A percentile compares a stretch with the other conserved stretches of the same genome.
These are phyloP conservation scores for Dendrostoma leiphaemia DNA, from an alignment of 2,329 filamentous ascomycete genomes.

Conservation along the genomic window DNA sequence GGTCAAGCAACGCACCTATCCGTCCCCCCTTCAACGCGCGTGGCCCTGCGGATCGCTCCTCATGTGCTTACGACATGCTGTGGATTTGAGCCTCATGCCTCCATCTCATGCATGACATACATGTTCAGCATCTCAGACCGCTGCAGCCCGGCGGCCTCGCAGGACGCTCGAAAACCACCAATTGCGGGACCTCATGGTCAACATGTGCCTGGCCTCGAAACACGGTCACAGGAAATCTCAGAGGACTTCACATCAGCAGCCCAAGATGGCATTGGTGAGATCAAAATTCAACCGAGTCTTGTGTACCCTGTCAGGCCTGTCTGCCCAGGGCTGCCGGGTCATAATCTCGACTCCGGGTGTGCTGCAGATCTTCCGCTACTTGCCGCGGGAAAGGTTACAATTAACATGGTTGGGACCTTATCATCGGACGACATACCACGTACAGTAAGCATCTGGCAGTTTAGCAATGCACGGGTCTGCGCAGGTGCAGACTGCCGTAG, in stretches of 20 bases:
- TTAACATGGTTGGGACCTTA: neutral
- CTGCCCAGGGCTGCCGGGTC: too few relatives aligned
- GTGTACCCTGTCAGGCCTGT: neutral
- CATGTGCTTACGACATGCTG: conserved; percentile 25
- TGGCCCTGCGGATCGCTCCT: conserved; percentile 8
- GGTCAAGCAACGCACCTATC: conserved; percentile 3
- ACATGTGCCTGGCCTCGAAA: too few relatives aligned
- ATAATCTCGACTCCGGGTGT: neutral
- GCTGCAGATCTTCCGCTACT: conserved; percentile 12
- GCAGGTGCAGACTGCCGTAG: neutral
- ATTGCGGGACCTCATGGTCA: too few relatives aligned
- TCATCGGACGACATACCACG: conserved; percentile 1
- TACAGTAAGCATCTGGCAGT: neutral
- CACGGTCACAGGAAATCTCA: too few relatives aligned
- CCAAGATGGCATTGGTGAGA: too few relatives aligned
- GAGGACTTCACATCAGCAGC: too few relatives aligned
- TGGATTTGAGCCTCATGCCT: conserved; percentile 31
- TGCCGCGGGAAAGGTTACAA: conserved; percentile 2
- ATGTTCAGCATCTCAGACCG: conserved; percentile 12
- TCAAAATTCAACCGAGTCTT: conserved; percentile 1
- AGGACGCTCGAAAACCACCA: too few relatives aligned
- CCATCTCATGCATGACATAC: conserved; percentile 30
- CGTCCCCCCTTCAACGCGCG: conserved; percentile 1
- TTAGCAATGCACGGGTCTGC: neutral
- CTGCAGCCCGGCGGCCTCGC: neutral